A percentile compares a stretch with the other conserved stretches of the same genome.
phyloP scores from a whole-genome alignment of 352 stramenopile species.

The Globisporangium nunn region DNA sequence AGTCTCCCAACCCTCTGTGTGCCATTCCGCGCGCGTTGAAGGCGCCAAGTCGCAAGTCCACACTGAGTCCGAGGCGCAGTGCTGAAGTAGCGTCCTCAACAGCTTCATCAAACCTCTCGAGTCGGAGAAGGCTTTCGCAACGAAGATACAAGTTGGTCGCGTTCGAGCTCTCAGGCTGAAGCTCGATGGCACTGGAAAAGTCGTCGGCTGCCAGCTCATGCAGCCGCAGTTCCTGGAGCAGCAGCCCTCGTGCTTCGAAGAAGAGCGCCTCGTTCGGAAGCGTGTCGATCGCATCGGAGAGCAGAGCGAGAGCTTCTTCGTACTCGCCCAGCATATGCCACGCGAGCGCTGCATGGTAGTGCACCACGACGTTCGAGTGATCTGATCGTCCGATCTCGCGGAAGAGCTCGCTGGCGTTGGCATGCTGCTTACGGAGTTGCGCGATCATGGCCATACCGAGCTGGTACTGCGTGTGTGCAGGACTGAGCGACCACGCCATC shows the following conservation, averaged over 20 bases:
- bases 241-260: slow-evolving; percentile 40
- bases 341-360: slow-evolving; percentile 59
- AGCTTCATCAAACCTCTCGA: slow-evolving; percentile 32
- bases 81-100: slow-evolving; percentile 35
- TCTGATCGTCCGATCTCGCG: slow-evolving; percentile 22
- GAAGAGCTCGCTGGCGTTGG: slow-evolving; percentile 33
- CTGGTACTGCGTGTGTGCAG: slow-evolving; percentile 37
- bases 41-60: slow-evolving; percentile 24
- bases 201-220: slow-evolving; percentile 49
- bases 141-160: slow-evolving; percentile 31
- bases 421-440: slow-evolving; percentile 48
- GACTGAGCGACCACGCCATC: slow-evolving; percentile 58
- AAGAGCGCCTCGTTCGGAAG: slow-evolving; percentile 53
- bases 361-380: slow-evolving; percentile 35
- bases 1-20: slow-evolving; percentile 42
- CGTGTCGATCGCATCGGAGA: slow-evolving; percentile 47
- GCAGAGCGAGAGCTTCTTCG: slow-evolving; percentile 35
- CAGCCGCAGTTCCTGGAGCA: slow-evolving; percentile 49
- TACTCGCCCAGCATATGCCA: slow-evolving; percentile 38
- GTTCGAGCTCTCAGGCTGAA: slow-evolving; percentile 10
- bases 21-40: slow-evolving; percentile 57
- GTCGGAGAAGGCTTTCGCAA: slow-evolving; percentile 33
- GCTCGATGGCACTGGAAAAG: slow-evolving; percentile 25
- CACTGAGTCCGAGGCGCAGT: slow-evolving; percentile 16
- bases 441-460: slow-evolving; percentile 73